Base-by-base conservation (phyloP, 2,329 filamentous ascomycete species). In the Cytospora schulzeri region DNA sequence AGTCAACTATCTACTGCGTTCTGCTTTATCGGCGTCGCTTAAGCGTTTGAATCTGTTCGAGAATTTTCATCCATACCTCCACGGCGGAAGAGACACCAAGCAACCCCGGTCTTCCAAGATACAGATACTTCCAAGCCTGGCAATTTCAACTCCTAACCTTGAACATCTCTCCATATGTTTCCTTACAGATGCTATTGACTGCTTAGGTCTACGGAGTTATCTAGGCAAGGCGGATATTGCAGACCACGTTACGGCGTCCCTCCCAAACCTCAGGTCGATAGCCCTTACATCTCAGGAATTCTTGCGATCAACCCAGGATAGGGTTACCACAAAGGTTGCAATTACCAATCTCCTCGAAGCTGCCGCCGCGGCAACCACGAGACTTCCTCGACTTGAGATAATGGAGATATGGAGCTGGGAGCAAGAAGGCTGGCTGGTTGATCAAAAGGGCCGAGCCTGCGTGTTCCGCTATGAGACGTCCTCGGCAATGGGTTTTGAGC, bases 331-430 rank as follows among this genome's bases (percentile, higher is more conserved):
- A 26, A 31, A 35, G 33, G 4, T 15, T 15, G 28, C 69, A 54
- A 71, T 72, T 52, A 64, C 41, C 35, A 51, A 64, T 15, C 70
- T 68, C 61, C 65, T 70, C 59, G 67, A 61, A 64, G 66, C 65
- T 65, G 73, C 71, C 51, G 71, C 67, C n/a, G 66, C 54, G 35
- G 64, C 59, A 58, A 73, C 72, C 53, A 67, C 70, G 33, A 70
- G 68, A 57, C 75, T 76, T 72, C 73, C 72, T 64, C 60, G 58
- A n/a, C 68, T 76, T 26, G 61, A 72, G 66, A 76, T 68, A 56
- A 73, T 76, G 72, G 72, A 76, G 66, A 73, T 76, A 59, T 76
- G 73, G 73, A 75, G 75, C 68, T 45, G 41, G 41, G 41, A 45
- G 41, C 41, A 45, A n/a, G 7, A 45, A 11, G 41, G 8, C n/a